phyloP scores from a whole-genome alignment of 2,329 filamentous ascomycete species.

The Penicillium sp. region DNA sequence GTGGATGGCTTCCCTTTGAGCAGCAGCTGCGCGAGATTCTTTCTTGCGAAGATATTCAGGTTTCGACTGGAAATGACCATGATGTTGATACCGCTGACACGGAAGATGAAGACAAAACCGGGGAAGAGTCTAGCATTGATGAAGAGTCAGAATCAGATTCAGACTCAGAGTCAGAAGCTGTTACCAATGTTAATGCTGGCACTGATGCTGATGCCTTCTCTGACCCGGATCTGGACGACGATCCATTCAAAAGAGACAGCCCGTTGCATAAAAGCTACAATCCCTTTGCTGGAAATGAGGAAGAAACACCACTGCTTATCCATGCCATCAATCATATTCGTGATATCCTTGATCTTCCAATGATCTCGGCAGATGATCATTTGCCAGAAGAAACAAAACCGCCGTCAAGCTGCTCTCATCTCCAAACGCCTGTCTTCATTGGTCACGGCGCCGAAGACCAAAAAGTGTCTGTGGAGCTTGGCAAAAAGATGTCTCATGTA shows the following conservation, averaged over 20 bases:
- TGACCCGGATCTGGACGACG: background rate
- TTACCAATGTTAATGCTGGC: background rate
- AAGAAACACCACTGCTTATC: conserved; percentile 16
- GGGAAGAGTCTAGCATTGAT: background rate
- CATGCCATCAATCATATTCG: conserved; percentile 33
- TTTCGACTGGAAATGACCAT: background rate
- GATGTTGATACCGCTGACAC: background rate
- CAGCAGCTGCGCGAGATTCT: conserved; percentile 30
- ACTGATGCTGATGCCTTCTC: background rate
- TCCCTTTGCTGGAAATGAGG: conserved; percentile 15
- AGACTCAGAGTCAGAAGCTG: background rate
- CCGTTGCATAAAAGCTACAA: conserved; percentile 22
- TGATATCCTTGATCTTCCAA: conserved; percentile 32
- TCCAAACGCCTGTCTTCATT: conserved; percentile 19
- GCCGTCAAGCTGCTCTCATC: background rate
- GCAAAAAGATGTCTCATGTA: conserved; percentile 14
- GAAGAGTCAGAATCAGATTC: background rate
- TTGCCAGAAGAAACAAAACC: background rate
- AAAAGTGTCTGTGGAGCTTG: conserved; percentile 14
- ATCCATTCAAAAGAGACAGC: background rate
- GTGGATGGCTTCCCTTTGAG: conserved; percentile 48
- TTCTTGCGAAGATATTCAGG: conserved; percentile 3
- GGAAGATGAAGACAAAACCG: background rate
- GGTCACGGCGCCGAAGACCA: conserved; percentile 19
- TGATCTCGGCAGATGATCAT: background rate